phyloP scores from a whole-genome alignment of 805 yeast species.

The Candida nitratophila region DNA sequence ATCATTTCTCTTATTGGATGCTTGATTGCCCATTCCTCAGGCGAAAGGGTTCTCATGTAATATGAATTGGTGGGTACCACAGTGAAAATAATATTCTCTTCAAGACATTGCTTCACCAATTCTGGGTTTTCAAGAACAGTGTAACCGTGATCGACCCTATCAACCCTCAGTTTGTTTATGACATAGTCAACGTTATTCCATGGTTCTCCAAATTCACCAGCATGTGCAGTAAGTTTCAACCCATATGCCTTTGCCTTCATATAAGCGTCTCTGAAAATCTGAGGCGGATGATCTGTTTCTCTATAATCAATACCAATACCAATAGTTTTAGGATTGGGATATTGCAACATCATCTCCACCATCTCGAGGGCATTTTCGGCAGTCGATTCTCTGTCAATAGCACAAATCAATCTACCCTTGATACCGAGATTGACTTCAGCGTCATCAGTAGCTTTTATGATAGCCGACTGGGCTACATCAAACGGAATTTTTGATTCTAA shows the following conservation, averaged over 20 bases:
- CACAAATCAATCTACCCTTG: conserved; percentile 17
- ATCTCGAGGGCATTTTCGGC: conserved; percentile 19
- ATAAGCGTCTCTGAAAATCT: conserved; percentile 20
- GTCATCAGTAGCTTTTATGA: conserved; percentile 18
- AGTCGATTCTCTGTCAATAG: conserved; percentile 23
- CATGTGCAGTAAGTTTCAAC: conserved; percentile 23
- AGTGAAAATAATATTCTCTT: conserved; percentile 15
- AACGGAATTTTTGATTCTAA: conserved; percentile 20
- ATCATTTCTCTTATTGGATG: conserved; percentile 26
- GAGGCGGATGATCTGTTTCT: conserved; percentile 23
- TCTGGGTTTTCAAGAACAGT: conserved; percentile 21
- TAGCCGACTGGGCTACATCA: conserved; percentile 20
- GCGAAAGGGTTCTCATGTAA: conserved; percentile 19
- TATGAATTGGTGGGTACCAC: conserved; percentile 28
- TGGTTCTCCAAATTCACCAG: conserved; percentile 25
- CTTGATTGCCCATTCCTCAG: conserved; percentile 23
- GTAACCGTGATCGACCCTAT: conserved; percentile 25
- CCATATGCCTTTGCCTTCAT: conserved; percentile 16
- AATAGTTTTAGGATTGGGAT: conserved; percentile 15
- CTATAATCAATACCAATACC: conserved; percentile 28
- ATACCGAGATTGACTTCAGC: conserved; percentile 15
- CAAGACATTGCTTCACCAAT: conserved; percentile 17
- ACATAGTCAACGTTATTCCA: conserved; percentile 23
- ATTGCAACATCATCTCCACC: conserved; percentile 23
- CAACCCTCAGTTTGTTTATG: conserved; percentile 16